Percentiles rank a stretch among this genome's conserved stretches.
phyloP scores from a whole-genome alignment of 257 asterid genomes.

The Scutellaria minor region DNA sequence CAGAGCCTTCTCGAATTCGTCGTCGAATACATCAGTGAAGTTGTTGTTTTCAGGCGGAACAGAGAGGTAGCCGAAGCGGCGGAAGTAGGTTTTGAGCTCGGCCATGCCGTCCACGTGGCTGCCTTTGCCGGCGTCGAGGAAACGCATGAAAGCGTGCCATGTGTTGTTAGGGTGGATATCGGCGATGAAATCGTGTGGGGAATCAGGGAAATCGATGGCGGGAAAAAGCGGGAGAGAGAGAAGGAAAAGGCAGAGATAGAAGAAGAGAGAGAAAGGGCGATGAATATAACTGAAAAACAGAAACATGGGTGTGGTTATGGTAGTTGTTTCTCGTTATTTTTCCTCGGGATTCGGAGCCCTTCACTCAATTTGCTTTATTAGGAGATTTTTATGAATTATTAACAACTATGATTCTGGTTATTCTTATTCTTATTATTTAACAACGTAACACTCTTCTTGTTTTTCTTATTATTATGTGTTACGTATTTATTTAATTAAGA shows the following conservation, averaged over 20 bases:
- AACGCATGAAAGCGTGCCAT: conserved; percentile 63
- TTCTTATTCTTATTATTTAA: background rate
- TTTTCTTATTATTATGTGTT: conserved; percentile 1
- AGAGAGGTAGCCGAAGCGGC: conserved; percentile 71
- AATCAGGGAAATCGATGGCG: conserved; percentile 48
- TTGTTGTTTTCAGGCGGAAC: conserved; percentile 35
- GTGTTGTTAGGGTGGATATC: conserved; percentile 39
- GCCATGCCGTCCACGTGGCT: conserved; percentile 67
- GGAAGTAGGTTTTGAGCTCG: conserved; percentile 77
- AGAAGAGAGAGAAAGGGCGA: conserved; percentile 21
- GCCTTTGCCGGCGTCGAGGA: conserved; percentile 75
- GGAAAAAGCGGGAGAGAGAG: conserved; percentile 43
- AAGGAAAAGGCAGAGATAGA: conserved; percentile 23
- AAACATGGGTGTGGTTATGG: conserved; percentile 50
- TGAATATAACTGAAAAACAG: conserved; percentile 54
- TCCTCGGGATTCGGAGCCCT: conserved; percentile 38
- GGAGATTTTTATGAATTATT: background rate
- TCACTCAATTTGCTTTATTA: conserved; percentile 20
- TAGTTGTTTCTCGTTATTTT: conserved; percentile 27
- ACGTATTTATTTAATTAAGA: background rate
- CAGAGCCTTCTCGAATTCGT: conserved; percentile 62
- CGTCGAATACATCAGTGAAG: conserved; percentile 65
- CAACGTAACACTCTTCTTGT: background rate
- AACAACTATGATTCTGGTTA: background rate
- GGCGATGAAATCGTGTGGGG: conserved; percentile 42